Base-by-base conservation (phyloP, 1,139 yeast genomes). In the Kodamaea derodonti region DNA sequence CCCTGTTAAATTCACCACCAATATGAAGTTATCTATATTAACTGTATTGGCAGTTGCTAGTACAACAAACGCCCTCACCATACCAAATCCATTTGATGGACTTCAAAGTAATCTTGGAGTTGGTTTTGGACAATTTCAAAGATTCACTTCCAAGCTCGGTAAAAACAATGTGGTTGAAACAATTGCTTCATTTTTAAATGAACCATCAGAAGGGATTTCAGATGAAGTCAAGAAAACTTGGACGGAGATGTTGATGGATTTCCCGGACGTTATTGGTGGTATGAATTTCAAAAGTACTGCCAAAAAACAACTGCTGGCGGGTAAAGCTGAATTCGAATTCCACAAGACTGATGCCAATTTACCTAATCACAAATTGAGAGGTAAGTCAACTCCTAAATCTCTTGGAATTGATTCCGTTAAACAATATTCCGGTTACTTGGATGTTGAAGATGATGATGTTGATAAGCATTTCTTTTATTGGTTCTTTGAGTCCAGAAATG, bases 401-500 rank as follows among this genome's bases (percentile, higher is more conserved):
- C 72, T 86, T 49, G 94, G 90, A 22, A 60, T 88, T 41, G 97
- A 88, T 61, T 65, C 69, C 28, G 88, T 82, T 34, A 80, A 82
- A 54, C 96, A 87, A 60, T 82, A 80, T 56, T 76, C 94, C 29
- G 97, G 97, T 37, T 88, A 88, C 60, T 72, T 88, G 54, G 96
- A 88, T 56, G 82, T 85, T 35, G 80, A 76, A 42, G 88, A 82
- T 37, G 80, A 76, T 42, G 88, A 82, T 37, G 36, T 32, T 7
- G 94, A 84, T 52, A 87, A 86, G 64, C 95, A 87, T 60, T 77
- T 82, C 54, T 83, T 82, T 62, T 83, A 72, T 61, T 48, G 95
- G 95, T 80, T 82, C 51, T 87, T 88, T 52, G 96, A 87, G 60
- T 81, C 94, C 37, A 79, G 97, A 66, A 84, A 84, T 54, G 95